Percentiles rank a stretch among this genome's conserved stretches.
phyloP scores from a whole-genome alignment of 192 early-diverging fungal species.

The Podila epigama region DNA sequence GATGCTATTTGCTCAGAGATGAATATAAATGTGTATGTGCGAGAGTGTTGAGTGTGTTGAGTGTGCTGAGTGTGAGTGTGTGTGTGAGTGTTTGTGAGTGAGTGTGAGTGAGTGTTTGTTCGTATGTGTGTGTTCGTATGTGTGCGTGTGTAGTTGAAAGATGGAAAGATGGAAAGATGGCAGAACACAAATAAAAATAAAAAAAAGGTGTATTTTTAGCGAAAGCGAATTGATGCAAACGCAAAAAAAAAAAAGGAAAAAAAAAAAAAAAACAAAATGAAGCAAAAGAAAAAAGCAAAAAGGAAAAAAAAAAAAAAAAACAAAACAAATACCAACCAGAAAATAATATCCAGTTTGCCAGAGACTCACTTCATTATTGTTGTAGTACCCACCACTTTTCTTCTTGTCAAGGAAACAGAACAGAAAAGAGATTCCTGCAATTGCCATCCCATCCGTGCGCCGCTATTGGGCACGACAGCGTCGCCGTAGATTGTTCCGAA shows the following conservation, averaged over 20 bases:
- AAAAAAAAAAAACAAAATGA: neutral
- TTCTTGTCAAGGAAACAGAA: too few relatives aligned
- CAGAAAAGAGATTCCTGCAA: too few relatives aligned
- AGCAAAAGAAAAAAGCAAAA: neutral
- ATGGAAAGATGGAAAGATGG: neutral
- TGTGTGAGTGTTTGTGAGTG: neutral
- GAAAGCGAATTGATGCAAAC: neutral
- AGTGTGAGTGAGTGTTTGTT: neutral
- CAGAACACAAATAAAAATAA: neutral
- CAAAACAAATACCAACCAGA: neutral
- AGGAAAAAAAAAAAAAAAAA: constrained; percentile 2
- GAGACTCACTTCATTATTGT: too few relatives aligned
- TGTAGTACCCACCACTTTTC: too few relatives aligned
- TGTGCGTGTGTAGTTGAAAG: neutral
- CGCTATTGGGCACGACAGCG: too few relatives aligned
- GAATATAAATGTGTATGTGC: too few relatives aligned
- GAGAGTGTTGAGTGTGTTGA: too few relatives aligned
- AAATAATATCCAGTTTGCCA: too few relatives aligned
- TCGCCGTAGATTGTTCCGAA: too few relatives aligned
- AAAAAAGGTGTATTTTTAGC: neutral
- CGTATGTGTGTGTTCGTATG: neutral
- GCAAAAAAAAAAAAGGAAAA: neutral
- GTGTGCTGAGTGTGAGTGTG: too few relatives aligned
- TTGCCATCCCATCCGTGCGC: too few relatives aligned
- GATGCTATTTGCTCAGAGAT: too few relatives aligned